These are phyloP conservation scores for Glycine latifolia DNA, from an alignment of 306 rosid genomes.

Conservation along the genomic window DNA sequence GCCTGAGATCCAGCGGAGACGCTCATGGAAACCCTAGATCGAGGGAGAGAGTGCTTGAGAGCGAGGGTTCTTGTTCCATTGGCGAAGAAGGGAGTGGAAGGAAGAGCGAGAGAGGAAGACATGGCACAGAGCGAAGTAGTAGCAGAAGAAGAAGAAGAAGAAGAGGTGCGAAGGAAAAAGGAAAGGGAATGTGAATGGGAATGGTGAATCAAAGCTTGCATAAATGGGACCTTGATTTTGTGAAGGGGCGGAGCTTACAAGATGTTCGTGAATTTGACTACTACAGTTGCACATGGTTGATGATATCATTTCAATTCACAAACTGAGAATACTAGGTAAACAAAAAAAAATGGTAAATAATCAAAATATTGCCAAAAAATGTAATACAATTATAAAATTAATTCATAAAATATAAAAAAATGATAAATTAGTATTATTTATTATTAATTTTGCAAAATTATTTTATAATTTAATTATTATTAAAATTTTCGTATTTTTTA, in stretches of 20 bases:
- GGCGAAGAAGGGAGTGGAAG: conserved; percentile 49
- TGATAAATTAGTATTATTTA: no score
- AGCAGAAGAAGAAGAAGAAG: conserved; percentile 48
- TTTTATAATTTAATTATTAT: no score
- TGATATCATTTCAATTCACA: no score
- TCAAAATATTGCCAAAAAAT: no score
- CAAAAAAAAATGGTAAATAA: no score
- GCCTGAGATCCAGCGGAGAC: conserved; percentile 75
- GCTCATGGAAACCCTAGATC: conserved; percentile 82
- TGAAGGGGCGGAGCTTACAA: conserved; percentile 67
- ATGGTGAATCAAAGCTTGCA: conserved; percentile 51
- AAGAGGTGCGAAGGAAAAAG: conserved; percentile 45
- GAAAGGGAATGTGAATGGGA: neutral
- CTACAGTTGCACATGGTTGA: no score
- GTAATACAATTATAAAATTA: no score
- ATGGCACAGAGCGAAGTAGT: conserved; percentile 48
- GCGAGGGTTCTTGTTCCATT: conserved; percentile 43
- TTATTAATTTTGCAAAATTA: no score
- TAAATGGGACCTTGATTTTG: neutral
- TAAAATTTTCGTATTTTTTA: no score
- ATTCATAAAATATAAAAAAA: no score
- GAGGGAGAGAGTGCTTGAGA: conserved; percentile 30
- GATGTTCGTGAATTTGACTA: neutral
- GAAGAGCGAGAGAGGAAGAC: conserved; percentile 64
- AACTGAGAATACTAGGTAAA: no score